Evolutionary conservation across 768 basidiomycete species (phyloP).

Genomic region (Serendipita sp.): DNA sequence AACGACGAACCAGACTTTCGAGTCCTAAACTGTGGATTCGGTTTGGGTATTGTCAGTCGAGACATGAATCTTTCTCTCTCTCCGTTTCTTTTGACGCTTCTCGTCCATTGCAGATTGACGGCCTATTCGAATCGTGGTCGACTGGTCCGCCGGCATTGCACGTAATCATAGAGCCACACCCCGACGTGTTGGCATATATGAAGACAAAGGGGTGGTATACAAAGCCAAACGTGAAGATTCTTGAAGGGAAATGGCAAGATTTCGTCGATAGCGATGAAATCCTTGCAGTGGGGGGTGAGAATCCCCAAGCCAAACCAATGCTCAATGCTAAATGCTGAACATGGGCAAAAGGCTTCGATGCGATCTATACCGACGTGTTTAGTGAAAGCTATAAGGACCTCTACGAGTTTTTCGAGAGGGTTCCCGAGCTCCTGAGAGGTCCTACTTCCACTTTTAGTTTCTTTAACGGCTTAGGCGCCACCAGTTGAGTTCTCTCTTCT

Average conservation of each 20-base stretch:
- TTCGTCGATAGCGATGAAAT: conserved; percentile 46
- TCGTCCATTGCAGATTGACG: conserved; percentile 59
- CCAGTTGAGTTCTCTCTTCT: conserved; percentile 46
- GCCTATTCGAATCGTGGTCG: conserved; percentile 51
- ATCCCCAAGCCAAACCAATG: too few relatives aligned
- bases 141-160: conserved; percentile 48
- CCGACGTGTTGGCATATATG: conserved; percentile 78
- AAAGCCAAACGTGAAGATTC: conserved; percentile 57
- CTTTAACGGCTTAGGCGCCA: conserved; percentile 95
- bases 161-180: conserved; percentile 88
- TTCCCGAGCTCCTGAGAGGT: conserved; percentile 62
- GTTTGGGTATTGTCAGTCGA: conserved; percentile 70
- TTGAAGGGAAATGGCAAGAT: conserved; percentile 93
- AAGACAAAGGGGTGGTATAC: conserved; percentile 57
- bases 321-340: too few relatives aligned
- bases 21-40: conserved; percentile 85
- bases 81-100: too few relatives aligned
- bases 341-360: conserved; percentile 45
- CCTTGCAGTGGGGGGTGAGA: conserved; percentile 33
- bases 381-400: conserved; percentile 74
- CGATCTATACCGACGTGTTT: conserved; percentile 87
- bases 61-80: too few relatives aligned
- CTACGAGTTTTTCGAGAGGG: conserved; percentile 60
- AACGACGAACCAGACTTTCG: conserved; percentile 38
- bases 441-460: conserved; percentile 78